Evolutionary conservation across 2,329 filamentous ascomycete species (phyloP), one percentile per base, ranked within the genome.

Genomic region (Alternaria triticina): DNA sequence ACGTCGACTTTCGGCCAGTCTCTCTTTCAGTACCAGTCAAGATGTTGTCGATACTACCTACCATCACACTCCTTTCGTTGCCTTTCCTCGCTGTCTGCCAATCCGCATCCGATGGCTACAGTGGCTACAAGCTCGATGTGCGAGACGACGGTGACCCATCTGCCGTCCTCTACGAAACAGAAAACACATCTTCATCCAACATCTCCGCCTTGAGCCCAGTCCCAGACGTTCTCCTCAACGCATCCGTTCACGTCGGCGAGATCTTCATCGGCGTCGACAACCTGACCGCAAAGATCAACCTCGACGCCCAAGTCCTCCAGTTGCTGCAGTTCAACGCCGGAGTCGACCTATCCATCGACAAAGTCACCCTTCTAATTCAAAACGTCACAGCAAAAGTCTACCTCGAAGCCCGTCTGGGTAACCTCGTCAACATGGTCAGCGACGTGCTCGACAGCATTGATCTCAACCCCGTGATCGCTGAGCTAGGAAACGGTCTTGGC

Each of bases 151-250:
- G 84, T 54, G 84, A 87, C 69, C 82, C 83, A 7, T 80, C 84
- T 25, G 83, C 85, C 3, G 81, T 82, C 13, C 74, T 83, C 47
- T 88, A 88, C 76, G 85, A 86, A 67, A 89, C 87, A 0, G 83
- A 80, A 46, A 81, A 82, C 67, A 88, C 86, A 1, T 74, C 77
- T 5, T 83, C 83, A 1, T 60, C 69, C 12, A 82, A 78, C 47
- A 70, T 83, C 20, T 81, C 80, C 7, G 70, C 79, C 1, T 80
- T 83, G 1, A 74, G 80, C 22, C 77, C 82, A 1, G 81, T 83
- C 49, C 87, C 87, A 3, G 87, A 89, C 68, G 87, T 89, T 17
- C 87, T 85, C 66, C 83, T 89, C 57, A 89, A 89, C 68, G 87
- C 87, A 9, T 84, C 82, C 1, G 84, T 89, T 0, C 82, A 81